phyloP scores from a whole-genome alignment of 2,329 filamentous ascomycete genomes.

The Blastomyces silverae region DNA sequence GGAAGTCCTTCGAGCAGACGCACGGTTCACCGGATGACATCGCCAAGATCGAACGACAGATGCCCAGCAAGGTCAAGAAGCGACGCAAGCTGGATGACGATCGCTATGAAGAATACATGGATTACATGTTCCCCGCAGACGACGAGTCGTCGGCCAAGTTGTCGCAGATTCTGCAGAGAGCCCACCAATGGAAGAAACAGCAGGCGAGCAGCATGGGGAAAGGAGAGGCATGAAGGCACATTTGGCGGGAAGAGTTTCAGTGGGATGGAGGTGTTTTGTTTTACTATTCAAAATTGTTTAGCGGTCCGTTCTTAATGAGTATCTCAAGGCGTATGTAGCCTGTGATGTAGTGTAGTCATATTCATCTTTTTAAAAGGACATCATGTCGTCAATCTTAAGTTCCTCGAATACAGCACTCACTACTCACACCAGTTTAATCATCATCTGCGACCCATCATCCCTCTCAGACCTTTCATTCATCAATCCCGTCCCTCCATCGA shows the following conservation, averaged over 20 bases:
- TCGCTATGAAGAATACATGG: conserved; percentile 91
- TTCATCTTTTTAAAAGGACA: no score
- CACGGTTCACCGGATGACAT: conserved; percentile 71
- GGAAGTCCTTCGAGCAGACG: conserved; percentile 83
- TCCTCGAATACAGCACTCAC: no score
- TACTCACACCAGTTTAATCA: neutral
- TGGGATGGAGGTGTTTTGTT: neutral
- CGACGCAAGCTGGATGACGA: conserved; percentile 86
- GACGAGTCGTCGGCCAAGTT: conserved; percentile 78
- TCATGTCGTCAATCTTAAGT: no score
- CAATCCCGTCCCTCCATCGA: neutral
- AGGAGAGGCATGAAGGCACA: neutral
- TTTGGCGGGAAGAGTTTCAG: neutral
- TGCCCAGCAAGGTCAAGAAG: conserved; percentile 91
- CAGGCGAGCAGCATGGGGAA: conserved; percentile 28
- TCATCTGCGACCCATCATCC: neutral
- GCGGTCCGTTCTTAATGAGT: neutral
- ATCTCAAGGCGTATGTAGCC: neutral
- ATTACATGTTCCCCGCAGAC: conserved; percentile 95
- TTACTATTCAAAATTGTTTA: neutral
- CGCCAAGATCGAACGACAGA: conserved; percentile 79
- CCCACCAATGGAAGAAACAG: conserved; percentile 77
- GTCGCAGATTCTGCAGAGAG: conserved; percentile 75
- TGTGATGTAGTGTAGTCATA: no score
- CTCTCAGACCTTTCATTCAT: neutral